Evolutionary conservation across 83 land plant genomes (phyloP).

Genomic region (Picea mariana): DNA sequence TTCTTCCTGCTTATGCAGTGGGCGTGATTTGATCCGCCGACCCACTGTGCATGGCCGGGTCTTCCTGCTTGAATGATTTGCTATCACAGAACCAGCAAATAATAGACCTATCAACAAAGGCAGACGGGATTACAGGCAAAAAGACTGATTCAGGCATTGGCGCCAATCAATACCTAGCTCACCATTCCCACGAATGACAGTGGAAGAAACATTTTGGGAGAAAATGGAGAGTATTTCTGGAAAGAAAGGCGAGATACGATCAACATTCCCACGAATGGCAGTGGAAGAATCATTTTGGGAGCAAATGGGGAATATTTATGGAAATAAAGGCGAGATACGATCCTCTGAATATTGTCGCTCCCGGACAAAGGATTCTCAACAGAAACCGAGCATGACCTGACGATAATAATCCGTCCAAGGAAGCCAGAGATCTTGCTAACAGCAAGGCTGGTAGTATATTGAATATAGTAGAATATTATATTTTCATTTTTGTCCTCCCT

Average conservation of each 20-base stretch:
- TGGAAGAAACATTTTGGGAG: too few species aligned
- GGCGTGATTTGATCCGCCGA: constrained; percentile 50
- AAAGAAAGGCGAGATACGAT: too few species aligned
- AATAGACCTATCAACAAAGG: neutral
- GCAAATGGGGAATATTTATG: constrained; percentile 49
- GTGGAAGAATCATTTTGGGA: constrained; percentile 62
- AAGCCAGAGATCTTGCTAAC: too few species aligned
- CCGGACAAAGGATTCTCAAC: constrained; percentile 48
- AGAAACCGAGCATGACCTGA: neutral
- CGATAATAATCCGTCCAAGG: too few species aligned
- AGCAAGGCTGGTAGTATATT: too few species aligned
- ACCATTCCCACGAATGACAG: too few species aligned
- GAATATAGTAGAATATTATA: too few species aligned
- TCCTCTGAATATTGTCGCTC: constrained; percentile 45
- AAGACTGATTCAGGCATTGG: constrained; percentile 7
- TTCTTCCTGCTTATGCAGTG: constrained; percentile 51
- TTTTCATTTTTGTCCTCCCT: too few species aligned
- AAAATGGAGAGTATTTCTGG: too few species aligned
- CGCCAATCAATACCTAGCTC: constrained; percentile 60
- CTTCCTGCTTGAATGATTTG: constrained; percentile 14
- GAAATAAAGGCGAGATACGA: constrained; percentile 49
- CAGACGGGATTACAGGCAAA: constrained; percentile 11
- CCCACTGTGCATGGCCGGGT: neutral
- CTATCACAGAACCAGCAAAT: constrained; percentile 23
- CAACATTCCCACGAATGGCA: constrained; percentile 36